Evolutionary conservation across 2,329 filamentous ascomycete species (phyloP), one percentile per base, ranked within the genome.

Genomic region (Alternaria brassicicola): DNA sequence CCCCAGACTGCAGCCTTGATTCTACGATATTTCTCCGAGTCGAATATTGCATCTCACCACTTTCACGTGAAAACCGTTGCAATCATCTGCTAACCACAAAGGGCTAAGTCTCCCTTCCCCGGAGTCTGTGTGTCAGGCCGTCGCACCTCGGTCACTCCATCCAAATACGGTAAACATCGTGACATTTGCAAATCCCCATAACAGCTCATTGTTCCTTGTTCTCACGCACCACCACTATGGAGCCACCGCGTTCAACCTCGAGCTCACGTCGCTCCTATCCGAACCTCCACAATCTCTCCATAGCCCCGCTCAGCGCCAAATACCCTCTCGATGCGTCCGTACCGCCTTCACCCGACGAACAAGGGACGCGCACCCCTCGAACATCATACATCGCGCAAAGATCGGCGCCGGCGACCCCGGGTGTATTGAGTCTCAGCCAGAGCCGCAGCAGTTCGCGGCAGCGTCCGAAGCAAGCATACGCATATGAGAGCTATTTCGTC

Each of bases 211-310:
- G 17, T 21, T 15, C 26, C 23, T 4, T 23, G 13, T 23, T 6
- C 7, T 46, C 38, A 36, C 31, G 45, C n/a, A n/a, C 25, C 28
- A 56, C 12, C 39, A 61, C 38, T 19, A 75, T 71, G 65, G 72
- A 74, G 21, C 28, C 63, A 35, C 53, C 70, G 30, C 65, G 62
- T 31, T 71, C 73, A 1, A 61, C 64, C 2, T 69, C 68, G 13
- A 59, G 65, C 35, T 73, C 72, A 26, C 82, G 83, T 47, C 85
- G 86, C 55, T 87, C 85, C 48, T 84, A 85, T 66, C 84, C 84
- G 47, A 86, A 86, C 61, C 80, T 88, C 51, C 78, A 84, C 65
- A 82, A 86, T 67, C 80, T 88, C 60, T 86, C 86, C 41, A 80
- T 88, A n/a, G 84, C 85, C 66, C 86, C 86, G 36, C 79, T 88